phyloP scores from a whole-genome alignment of 106 monocot species.

The Hemerocallis citrina region DNA sequence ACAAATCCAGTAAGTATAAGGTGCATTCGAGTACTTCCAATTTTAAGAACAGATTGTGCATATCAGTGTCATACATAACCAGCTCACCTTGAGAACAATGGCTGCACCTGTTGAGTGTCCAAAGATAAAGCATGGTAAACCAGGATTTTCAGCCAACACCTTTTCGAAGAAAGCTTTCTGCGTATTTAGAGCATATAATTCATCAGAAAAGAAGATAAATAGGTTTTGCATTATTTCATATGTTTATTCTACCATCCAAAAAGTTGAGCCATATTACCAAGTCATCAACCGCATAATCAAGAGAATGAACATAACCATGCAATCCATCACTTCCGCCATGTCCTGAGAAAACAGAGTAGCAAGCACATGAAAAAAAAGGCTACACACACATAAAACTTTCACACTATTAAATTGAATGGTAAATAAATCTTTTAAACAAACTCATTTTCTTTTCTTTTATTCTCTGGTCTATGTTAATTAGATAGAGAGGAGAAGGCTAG shows the following conservation, averaged over 20 bases:
- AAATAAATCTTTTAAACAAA: not conserved
- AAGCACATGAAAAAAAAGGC: not conserved
- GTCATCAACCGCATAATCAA: conserved; percentile 79
- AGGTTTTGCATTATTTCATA: not conserved
- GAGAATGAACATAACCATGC: conserved; percentile 90
- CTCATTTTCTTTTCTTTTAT: not conserved
- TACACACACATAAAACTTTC: not conserved
- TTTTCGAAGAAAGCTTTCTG: conserved; percentile 69
- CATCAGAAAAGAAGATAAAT: not conserved
- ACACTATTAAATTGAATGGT: not conserved
- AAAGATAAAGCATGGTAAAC: conserved; percentile 82
- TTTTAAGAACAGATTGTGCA: too few relatives aligned
- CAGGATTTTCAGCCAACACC: conserved; percentile 49
- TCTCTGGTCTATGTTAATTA: not conserved
- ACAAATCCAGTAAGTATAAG: not conserved
- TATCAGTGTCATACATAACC: not conserved
- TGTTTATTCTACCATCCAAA: not conserved
- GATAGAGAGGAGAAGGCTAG: not conserved
- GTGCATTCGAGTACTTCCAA: too few relatives aligned
- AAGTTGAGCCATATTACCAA: conserved; percentile 31
- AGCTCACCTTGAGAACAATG: conserved; percentile 64
- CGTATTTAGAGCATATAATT: not conserved
- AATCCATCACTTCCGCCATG: conserved; percentile 93
- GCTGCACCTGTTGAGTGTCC: conserved; percentile 94
- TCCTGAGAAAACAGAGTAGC: conserved; percentile 25